phyloP scores from a whole-genome alignment of 306 rosid genomes.

The Carpinus viminea region DNA sequence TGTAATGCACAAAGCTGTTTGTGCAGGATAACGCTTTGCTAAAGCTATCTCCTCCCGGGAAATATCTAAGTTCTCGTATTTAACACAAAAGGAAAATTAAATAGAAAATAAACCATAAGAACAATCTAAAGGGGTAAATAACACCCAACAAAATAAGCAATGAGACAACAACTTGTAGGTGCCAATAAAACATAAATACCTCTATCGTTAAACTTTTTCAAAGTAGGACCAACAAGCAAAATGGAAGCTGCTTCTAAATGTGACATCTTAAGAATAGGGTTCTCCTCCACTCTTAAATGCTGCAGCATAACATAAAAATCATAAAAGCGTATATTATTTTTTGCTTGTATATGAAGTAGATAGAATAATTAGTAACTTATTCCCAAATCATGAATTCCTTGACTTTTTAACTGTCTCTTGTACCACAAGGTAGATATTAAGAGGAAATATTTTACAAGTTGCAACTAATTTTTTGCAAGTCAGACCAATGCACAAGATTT shows the following conservation, averaged over 20 bases:
- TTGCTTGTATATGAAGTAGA: not conserved
- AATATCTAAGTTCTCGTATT: conserved; percentile 64
- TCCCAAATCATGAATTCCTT: not conserved
- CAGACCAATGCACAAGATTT: not conserved
- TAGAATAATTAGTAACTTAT: not conserved
- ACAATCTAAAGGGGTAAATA: not conserved
- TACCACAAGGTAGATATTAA: not conserved
- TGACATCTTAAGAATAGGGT: conserved; percentile 89
- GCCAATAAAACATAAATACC: conserved; percentile 49
- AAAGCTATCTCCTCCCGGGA: conserved; percentile 67
- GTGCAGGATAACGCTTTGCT: conserved; percentile 87
- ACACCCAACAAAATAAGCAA: not conserved
- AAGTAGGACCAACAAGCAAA: conserved; percentile 90
- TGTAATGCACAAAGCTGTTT: conserved; percentile 83
- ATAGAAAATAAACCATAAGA: conserved; percentile 14
- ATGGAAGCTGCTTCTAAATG: conserved; percentile 96
- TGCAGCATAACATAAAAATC: conserved; percentile 40
- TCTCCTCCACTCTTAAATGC: conserved; percentile 99
- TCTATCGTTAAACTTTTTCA: conserved; percentile 94
- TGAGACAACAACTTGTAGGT: conserved; percentile 14
- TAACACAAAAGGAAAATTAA: conserved; percentile 17
- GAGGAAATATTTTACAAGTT: not conserved
- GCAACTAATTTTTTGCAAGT: not conserved
- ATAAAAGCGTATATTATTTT: not conserved
- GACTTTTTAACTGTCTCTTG: not conserved